phyloP scores from a whole-genome alignment of 2,329 filamentous ascomycete genomes.

The Apiospora malaysiana region DNA sequence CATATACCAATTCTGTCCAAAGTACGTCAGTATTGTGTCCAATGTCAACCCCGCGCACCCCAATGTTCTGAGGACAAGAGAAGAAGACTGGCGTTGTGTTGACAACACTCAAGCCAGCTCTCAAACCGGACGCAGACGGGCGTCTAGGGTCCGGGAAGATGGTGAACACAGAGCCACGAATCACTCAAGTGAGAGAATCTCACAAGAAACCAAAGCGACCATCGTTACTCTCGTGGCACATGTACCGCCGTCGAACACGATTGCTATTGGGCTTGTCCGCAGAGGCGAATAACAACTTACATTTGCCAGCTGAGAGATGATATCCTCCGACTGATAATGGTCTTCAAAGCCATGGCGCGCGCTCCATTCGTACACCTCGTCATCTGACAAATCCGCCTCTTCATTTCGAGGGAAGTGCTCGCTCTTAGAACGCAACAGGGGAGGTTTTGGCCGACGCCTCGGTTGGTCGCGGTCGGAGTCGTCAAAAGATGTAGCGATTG shows the following conservation, averaged over 20 bases:
- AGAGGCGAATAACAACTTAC: constrained; percentile 54
- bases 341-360: constrained; percentile 89
- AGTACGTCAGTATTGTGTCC: background rate
- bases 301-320: constrained; percentile 82
- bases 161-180: background rate
- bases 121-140: background rate
- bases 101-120: background rate
- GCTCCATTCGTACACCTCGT: constrained; percentile 59
- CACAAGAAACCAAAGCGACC: background rate
- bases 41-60: background rate
- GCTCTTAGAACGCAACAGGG: constrained; percentile 63
- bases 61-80: background rate
- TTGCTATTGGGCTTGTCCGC: background rate
- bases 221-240: background rate
- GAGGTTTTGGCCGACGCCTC: constrained; percentile 52
- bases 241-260: background rate
- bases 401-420: constrained; percentile 54
- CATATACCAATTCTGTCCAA: constrained; percentile 93
- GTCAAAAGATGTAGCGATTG: constrained; percentile 35
- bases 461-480: constrained; percentile 43
- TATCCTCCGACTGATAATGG: constrained; percentile 89
- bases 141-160: background rate
- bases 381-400: constrained; percentile 49
- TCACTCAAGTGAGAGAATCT: background rate
- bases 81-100: background rate